Evolutionary conservation across 495 filamentous ascomycete genomes (phyloP).

Genomic region (Stereocaulon alpinum): DNA sequence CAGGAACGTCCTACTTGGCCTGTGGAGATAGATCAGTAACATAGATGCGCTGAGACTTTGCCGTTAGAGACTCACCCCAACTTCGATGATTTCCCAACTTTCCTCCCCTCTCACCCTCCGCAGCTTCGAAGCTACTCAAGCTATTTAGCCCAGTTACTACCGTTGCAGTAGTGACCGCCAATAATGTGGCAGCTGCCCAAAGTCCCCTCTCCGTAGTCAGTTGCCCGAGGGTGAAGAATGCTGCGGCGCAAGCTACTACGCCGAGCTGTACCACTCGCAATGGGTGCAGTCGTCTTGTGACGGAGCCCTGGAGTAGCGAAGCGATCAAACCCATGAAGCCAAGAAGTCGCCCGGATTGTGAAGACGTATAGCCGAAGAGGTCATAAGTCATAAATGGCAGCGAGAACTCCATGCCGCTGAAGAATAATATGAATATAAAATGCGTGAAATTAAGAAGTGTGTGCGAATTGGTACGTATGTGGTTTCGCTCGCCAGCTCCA

Average conservation of each 20-base stretch:
- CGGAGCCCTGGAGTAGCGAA: constrained; percentile 73
- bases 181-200: constrained; percentile 66
- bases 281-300: constrained; percentile 73
- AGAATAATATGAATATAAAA: constrained; percentile 87
- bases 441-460: constrained; percentile 77
- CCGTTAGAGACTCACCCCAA: constrained; percentile 41
- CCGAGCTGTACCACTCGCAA: constrained; percentile 68
- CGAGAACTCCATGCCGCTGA: constrained; percentile 93
- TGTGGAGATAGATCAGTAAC: constrained; percentile 16
- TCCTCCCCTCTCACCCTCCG: constrained; percentile 66
- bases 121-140: constrained; percentile 79
- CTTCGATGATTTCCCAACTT: constrained; percentile 80
- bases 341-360: constrained; percentile 74
- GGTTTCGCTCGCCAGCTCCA: not conserved
- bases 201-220: constrained; percentile 54
- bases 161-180: constrained; percentile 83
- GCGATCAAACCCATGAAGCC: constrained; percentile 91
- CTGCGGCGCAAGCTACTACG: constrained; percentile 60
- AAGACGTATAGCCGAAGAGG: constrained; percentile 69
- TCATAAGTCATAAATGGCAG: constrained; percentile 96
- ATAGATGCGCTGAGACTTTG: not conserved
- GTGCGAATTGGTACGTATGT: constrained; percentile 63
- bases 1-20: constrained; percentile 80
- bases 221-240: constrained; percentile 71
- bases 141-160: constrained; percentile 93